A percentile compares a stretch with the other conserved stretches of the same genome.
phyloP scores from a whole-genome alignment of 164 flowering plant genomes.

The Annona cherimola region DNA sequence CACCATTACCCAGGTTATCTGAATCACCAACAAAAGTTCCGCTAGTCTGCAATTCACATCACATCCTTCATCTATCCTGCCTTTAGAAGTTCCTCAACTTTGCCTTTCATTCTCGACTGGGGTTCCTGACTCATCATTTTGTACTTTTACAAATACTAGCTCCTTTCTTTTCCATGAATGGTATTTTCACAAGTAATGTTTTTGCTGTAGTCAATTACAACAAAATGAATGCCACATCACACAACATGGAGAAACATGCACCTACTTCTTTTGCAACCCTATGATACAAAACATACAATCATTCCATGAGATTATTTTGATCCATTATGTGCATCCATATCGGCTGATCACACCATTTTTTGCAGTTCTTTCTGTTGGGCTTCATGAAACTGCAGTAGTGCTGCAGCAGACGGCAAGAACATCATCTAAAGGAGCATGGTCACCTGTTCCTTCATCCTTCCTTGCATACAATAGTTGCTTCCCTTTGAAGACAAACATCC shows the following conservation, averaged over 20 bases:
- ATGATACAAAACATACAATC: not conserved
- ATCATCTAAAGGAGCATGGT: conserved; percentile 85
- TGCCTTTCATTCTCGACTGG: too few species aligned
- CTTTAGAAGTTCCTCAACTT: too few species aligned
- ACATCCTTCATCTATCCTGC: too few species aligned
- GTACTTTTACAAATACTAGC: too few species aligned
- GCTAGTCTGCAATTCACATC: too few species aligned
- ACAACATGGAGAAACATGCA: not conserved
- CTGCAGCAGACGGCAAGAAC: conserved; percentile 61
- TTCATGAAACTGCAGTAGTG: conserved; percentile 38
- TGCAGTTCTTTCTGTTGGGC: not conserved
- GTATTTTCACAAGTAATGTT: not conserved
- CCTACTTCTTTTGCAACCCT: too few species aligned
- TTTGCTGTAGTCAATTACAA: not conserved
- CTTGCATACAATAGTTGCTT: conserved; percentile 73
- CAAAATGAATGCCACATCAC: not conserved
- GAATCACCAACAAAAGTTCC: too few species aligned
- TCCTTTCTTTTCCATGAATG: not conserved
- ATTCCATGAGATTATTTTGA: not conserved
- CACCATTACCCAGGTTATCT: too few species aligned
- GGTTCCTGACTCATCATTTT: too few species aligned
- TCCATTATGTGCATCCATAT: not conserved
- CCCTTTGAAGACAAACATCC: conserved; percentile 93
- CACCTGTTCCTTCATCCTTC: conserved; percentile 93
- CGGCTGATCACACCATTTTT: not conserved